These are phyloP conservation scores for Leccinum disarticulatum DNA, from an alignment of 768 basidiomycete genomes.

Conservation along the genomic window DNA sequence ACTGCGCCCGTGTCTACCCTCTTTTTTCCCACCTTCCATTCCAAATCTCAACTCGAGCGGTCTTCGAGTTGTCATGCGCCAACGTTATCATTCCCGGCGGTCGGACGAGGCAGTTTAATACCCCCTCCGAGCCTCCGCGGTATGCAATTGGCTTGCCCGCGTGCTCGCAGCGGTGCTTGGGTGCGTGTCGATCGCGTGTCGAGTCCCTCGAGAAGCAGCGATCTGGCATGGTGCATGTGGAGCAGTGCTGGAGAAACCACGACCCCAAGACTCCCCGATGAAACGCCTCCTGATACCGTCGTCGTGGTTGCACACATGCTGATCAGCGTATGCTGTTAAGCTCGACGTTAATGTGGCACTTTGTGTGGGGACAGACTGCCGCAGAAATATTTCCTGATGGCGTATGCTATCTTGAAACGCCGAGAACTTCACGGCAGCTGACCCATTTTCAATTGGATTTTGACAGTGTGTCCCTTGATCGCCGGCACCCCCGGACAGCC, in stretches of 20 bases:
- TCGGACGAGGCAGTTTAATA: not conserved
- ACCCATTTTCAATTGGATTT: not conserved
- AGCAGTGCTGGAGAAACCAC: not conserved
- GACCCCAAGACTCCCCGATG: not conserved
- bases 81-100: not conserved
- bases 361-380: not conserved
- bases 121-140: not conserved
- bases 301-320: not conserved
- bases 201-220: not conserved
- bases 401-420: not conserved
- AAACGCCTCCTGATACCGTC: not conserved
- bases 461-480: not conserved
- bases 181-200: not conserved
- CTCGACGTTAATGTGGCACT: not conserved
- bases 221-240: not conserved
- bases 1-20: not conserved
- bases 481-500: not conserved
- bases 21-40: not conserved
- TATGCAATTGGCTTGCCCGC: not conserved
- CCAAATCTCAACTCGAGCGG: not conserved
- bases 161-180: not conserved
- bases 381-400: not conserved
- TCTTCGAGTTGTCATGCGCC: not conserved
- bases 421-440: not conserved
- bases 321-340: not conserved